Base-by-base conservation (phyloP, 2,329 filamentous ascomycete genomes). In the Trichoderma simmonsii region DNA sequence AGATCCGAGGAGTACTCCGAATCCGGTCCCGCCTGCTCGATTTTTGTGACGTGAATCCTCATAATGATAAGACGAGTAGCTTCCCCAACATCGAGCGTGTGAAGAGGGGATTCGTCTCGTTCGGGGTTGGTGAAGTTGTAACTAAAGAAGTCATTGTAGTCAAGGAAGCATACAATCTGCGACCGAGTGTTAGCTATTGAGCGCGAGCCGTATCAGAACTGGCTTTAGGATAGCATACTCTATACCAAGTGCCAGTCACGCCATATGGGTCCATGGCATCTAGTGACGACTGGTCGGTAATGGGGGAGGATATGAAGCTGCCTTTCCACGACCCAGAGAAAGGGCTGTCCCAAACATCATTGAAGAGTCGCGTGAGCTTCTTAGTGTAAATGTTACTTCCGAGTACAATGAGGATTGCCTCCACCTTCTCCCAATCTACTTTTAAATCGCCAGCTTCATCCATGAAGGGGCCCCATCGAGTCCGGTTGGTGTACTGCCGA, bases 351-450 rank as follows among this genome's bases (percentile, higher is more conserved):
- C 88, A 91, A n/a, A 88, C 81, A 30, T 84, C 81, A 14, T 80
- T 81, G 71, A 89, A 86, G 3, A 87, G 80, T 2, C 83, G 82
- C 21, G 83, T 82, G 11, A 85, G 78, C 14, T 83, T 81, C 74
- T 88, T 86, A 11, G 80, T 77, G 51, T 82, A 80, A 66, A 92
- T 84, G 77, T 93, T 94, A 77, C 87, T 85, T 4, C 87, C 87
- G 4, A 95, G 80, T 2, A 91, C 88, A 4, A 94, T 83, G 85
- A 94, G 88, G 69, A 94, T 87, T 9, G 91, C 90, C 80, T 95
- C 92, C 12, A 94, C 82, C 82, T 92, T 93, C 80, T 95, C 92
- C 93, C 93, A 95, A 80, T 95, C 92, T 0, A 93, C 90, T 6
- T 81, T 80, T 12, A 51, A n/a, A 67, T 85, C 85, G 3, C 84